Evolutionary conservation across 2,329 filamentous ascomycete genomes (phyloP), one percentile per base, ranked within the genome.

Genomic region (Cladosporium sp.): DNA sequence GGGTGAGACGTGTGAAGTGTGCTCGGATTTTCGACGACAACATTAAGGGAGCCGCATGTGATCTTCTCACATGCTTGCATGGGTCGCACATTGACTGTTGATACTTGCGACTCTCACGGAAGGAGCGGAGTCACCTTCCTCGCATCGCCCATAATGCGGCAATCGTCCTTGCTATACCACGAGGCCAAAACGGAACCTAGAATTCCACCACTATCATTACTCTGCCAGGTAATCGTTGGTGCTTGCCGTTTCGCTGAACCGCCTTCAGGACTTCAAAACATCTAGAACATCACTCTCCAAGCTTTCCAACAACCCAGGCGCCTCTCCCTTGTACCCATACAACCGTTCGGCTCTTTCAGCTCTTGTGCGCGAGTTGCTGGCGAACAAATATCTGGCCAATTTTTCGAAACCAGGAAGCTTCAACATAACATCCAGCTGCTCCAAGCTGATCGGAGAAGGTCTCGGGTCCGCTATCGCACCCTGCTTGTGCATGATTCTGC

Each of bases 261-360:
- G n/a, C 55, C 18, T 30, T 38, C 41, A 24, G 28, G 32, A 32
- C 49, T 64, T 34, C 8, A 49, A 26, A 11, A 38, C 67, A 52
- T 57, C 66, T 24, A 68, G 30, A 34, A 71, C 44, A 60, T 74
- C 79, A 1, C 77, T 75, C 64, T 86, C 84, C 30, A 76, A 69
- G 21, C 83, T 80, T 6, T 88, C 84, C 66, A 82, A 74, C 61
- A 90, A 66, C 28, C 79, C 81, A 34, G 79, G 79, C 58, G 83
- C 76, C 28, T 75, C 78, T 0, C 87, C 86, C 36, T 80, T 79
- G 86, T 87, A 90, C 0, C 83, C 86, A 5, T 90, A 73, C 63
- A 84, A 72, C 67, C 85, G 83, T 15, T 78, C 81, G 1, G 85
- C 86, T 57, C 87, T 79, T 65, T 81, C 78, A 0, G 86, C 84